phyloP scores from a whole-genome alignment of 805 yeast genomes.

The Blastobotrys chiropterorum region DNA sequence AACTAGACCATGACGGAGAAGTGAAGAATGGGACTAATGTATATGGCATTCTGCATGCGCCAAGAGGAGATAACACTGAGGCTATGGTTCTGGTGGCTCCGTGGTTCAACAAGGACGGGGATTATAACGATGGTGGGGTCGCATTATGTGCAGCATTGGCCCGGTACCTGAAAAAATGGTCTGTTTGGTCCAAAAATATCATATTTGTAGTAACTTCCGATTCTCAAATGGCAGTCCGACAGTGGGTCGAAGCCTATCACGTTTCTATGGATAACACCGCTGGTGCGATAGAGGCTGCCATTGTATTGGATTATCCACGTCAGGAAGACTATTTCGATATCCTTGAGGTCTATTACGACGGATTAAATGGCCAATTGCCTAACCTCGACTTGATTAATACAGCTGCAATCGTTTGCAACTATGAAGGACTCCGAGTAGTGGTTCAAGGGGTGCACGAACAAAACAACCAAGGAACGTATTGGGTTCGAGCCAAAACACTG shows the following conservation, averaged over 20 bases:
- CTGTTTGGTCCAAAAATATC: constrained; percentile 93
- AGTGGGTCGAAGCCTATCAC: constrained; percentile 95
- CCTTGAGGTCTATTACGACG: constrained; percentile 73
- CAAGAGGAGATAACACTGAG: constrained; percentile 94
- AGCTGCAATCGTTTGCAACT: constrained; percentile 64
- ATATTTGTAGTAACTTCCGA: constrained; percentile 78
- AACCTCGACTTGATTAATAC: constrained; percentile 84
- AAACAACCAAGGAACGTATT: constrained; percentile 30
- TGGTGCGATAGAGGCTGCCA: constrained; percentile 88
- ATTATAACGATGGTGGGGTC: constrained; percentile 72
- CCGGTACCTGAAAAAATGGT: constrained; percentile 75
- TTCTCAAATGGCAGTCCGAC: constrained; percentile 58
- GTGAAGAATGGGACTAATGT: constrained; percentile 39
- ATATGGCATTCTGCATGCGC: constrained; percentile 84
- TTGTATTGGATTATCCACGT: constrained; percentile 71
- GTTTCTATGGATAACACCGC: constrained; percentile 78
- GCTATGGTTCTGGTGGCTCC: constrained; percentile 89
- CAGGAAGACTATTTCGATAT: constrained; percentile 61
- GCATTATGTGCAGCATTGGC: constrained; percentile 68
- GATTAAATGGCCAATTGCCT: constrained; percentile 93
- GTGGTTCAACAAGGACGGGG: constrained; percentile 64
- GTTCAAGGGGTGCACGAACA: constrained; percentile 43
- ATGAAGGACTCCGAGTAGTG: constrained; percentile 67
- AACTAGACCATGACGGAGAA: constrained; percentile 22
- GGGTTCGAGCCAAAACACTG: constrained; percentile 50